A percentile compares a stretch with the other conserved stretches of the same genome.
Evolutionary conservation across 345 rosid species (phyloP).

Genomic region (Gossypium anomalum): DNA sequence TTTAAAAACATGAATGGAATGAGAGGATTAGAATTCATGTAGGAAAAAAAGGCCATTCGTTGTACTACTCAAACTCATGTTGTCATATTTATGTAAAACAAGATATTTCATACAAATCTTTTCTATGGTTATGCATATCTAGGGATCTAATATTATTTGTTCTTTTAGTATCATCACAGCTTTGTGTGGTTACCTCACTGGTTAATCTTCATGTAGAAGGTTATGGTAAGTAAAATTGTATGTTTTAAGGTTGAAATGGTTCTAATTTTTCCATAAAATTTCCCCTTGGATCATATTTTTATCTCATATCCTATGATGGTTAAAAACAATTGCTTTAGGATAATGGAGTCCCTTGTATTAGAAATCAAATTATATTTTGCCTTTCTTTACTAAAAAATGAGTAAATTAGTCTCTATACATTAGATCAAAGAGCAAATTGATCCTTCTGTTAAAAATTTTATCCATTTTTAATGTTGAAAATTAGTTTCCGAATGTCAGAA

Average conservation of each 20-base stretch:
- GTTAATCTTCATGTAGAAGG: background rate
- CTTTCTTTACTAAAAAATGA: too few relatives aligned
- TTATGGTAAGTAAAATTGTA: background rate
- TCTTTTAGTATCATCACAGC: background rate
- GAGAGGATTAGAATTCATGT: conserved; percentile 14
- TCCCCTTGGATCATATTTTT: too few relatives aligned
- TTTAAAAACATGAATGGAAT: conserved; percentile 6
- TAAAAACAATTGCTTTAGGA: too few relatives aligned
- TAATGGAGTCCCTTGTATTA: too few relatives aligned
- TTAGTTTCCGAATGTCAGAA: too few relatives aligned
- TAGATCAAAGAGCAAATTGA: too few relatives aligned
- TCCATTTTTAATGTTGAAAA: too few relatives aligned
- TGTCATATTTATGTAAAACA: conserved; percentile 12
- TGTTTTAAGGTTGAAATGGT: background rate
- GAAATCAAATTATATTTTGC: too few relatives aligned
- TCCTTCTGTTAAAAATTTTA: too few relatives aligned
- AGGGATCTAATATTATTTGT: background rate
- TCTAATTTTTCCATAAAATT: too few relatives aligned
- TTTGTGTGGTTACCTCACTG: background rate
- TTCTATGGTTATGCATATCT: conserved; percentile 3
- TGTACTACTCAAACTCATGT: conserved; percentile 12
- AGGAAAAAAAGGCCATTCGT: conserved; percentile 5
- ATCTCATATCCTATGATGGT: too few relatives aligned
- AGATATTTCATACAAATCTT: conserved; percentile 13
- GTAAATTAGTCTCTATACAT: rapidly evolving